Base-by-base conservation (phyloP, 2,329 filamentous ascomycete species). In the Blastomyces emzantsi region DNA sequence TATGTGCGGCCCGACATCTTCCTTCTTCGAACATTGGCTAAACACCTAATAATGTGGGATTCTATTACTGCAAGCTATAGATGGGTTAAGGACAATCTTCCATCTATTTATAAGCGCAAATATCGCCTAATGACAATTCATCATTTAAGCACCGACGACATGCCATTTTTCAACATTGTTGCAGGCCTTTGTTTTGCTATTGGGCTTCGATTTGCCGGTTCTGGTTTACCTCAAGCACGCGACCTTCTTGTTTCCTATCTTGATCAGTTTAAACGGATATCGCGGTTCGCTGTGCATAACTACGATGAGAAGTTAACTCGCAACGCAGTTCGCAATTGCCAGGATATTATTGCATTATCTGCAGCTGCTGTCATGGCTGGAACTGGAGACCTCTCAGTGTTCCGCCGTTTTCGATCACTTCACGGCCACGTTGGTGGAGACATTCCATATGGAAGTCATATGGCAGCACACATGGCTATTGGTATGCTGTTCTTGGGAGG, bases 1-100 rank as follows among this genome's bases (percentile, higher is more conserved):
- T 97, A 97, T 72, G 88, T 97, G 22, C 87, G 94, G 2, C 94
- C 94, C 0, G 94, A 99, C 72, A 87, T 97, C 52, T 88, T 99
- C 67, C 84, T 99, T 7, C 81, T 99, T 13, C 87, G 94, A 22
- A 97, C 93, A 0, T 81, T 97, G 41, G 89, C 94, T 13, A 90
- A 89, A 72, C 91, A 97, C 73, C 74, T 99, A 49, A 96, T 99
- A 67, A 85, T 97, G 78, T 99, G 94, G 94, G 89, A 89, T 66
- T 81, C 85, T 64, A 94, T 99, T 61, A 80, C 87, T 64, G 87
- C 90, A 0, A 86, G 81, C 1, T 82, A 87, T 66, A 79, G 82
- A 22, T 99, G 93, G 92, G 85, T 97, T 60, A 79, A 85, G 62
- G 79, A 80, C 43, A 92, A 87, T 66, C 80, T 97, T 1, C 93